Base-by-base conservation (phyloP, 305 asterid species). In the Plantago lanceolata region DNA sequence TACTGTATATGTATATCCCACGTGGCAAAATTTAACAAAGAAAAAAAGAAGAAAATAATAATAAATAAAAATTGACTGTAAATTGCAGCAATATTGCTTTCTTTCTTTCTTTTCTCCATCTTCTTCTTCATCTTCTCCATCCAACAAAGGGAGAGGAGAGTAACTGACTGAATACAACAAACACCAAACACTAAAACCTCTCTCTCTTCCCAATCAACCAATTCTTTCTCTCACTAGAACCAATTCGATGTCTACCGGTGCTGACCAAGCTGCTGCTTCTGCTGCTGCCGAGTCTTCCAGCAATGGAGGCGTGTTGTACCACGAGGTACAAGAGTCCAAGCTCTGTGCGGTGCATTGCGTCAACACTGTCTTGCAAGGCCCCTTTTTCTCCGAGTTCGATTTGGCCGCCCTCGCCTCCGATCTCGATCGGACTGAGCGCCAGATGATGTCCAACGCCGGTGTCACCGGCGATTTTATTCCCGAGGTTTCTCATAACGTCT, bases 321-420 rank as follows among this genome's bases (percentile, higher is more conserved):
- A 90, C 63, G 97, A 90, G 86, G 95, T 90, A 76, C 97, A 90
- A 73, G 97, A 88, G 78, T 88, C 96, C 70, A 88, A 88, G 88
- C 94, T 91, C 14, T 91, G 97, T 76, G 97, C 95, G 4, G 91
- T 88, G 69, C 96, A 91, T 75, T 91, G 97, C 79, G 96, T 86
- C 19, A 90, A 88, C 84, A 84, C 96, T 59, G 97, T 82, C 66
- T 68, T 93, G 85, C 97, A 93, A 70, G 97, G 99, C 5, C 96
- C 96, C 0, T 87, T 87, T 48, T 87, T 93, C 77, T 85, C 99
- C 50, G 99, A 93, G 83, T 82, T 93, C 78, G 97, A 93, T 86
- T 90, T 93, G 78, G 99, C 95, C 17, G 97, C 99, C 0, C 55
- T 93, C 48, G 99, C 99, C n/a, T 90, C 99, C 65, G 99, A 90